These are phyloP conservation scores for Auricularia heimuer DNA, from an alignment of 768 basidiomycete species.

Conservation along the genomic window DNA sequence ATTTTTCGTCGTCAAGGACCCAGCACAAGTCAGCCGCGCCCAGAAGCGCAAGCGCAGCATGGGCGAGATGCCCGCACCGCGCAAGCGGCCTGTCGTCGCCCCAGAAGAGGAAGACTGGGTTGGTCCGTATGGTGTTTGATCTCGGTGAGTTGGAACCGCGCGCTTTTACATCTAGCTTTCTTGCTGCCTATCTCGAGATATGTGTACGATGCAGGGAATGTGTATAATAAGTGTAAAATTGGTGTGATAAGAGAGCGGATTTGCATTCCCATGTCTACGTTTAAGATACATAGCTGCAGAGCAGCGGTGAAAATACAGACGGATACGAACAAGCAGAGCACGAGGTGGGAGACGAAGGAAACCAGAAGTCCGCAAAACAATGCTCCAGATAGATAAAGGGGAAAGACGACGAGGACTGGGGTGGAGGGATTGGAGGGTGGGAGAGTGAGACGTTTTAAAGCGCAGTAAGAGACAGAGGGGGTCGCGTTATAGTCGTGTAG, in stretches of 20 bases:
- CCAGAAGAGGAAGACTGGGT: conserved; percentile 8
- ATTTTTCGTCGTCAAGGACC: background rate
- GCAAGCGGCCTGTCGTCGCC: background rate
- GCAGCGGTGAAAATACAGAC: background rate
- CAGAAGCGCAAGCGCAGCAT: background rate
- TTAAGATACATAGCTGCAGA: background rate
- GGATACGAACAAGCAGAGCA: background rate
- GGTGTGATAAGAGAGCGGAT: background rate
- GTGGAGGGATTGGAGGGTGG: background rate
- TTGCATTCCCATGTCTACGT: background rate
- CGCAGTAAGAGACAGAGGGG: background rate
- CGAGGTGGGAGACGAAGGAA: background rate
- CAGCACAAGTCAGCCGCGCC: background rate
- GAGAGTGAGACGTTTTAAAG: background rate
- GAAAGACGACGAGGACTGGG: too few relatives aligned
- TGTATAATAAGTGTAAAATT: background rate
- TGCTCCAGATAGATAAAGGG: too few relatives aligned
- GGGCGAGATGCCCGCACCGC: background rate
- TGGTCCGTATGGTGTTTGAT: conserved; percentile 11
- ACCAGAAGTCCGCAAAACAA: background rate
- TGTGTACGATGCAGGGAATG: background rate
- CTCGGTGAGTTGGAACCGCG: background rate
- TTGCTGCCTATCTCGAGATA: background rate
- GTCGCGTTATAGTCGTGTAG: background rate
- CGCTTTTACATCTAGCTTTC: background rate